Evolutionary conservation across 108 stramenopile species (phyloP).

Genomic region (Fistulifera pelliculosa): DNA sequence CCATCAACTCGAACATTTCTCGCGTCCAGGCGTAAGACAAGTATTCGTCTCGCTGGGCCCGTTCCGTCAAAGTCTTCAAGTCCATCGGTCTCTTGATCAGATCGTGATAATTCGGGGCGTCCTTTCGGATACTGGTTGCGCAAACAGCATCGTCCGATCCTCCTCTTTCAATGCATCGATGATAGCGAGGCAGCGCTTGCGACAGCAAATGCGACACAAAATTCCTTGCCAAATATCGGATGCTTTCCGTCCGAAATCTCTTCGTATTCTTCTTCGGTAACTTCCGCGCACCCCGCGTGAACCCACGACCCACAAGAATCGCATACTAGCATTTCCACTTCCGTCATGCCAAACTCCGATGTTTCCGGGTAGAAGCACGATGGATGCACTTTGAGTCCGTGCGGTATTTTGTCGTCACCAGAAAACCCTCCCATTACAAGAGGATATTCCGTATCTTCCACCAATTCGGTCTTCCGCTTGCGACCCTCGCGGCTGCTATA

Average conservation of each 20-base stretch:
- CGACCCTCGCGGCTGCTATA: slow-evolving; percentile 13
- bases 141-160: slow-evolving; percentile 60
- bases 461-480: slow-evolving; percentile 30
- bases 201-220: slow-evolving; percentile 51
- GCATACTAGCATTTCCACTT: slow-evolving; percentile 61
- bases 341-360: slow-evolving; percentile 51
- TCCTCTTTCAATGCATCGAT: slow-evolving; percentile 36
- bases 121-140: slow-evolving; percentile 75
- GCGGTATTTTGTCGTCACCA: slow-evolving; percentile 15
- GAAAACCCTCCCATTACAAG: slow-evolving; percentile 1
- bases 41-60: slow-evolving; percentile 48
- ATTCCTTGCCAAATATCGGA: slow-evolving; percentile 50
- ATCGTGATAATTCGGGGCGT: slow-evolving; percentile 88
- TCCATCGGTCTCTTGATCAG: slow-evolving; percentile 93
- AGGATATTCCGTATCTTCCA: slow-evolving; percentile 8
- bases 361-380: slow-evolving; percentile 44
- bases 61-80: slow-evolving; percentile 77
- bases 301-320: slow-evolving; percentile 66
- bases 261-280: slow-evolving; percentile 47
- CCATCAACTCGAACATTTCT: slow-evolving; percentile 77
- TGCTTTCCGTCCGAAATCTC: slow-evolving; percentile 36
- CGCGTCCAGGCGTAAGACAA: slow-evolving; percentile 63
- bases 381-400: slow-evolving; percentile 34
- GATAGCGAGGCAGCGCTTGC: slow-evolving; percentile 30
- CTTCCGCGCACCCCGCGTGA: slow-evolving; percentile 66